Evolutionary conservation across 2,329 filamentous ascomycete genomes (phyloP), one percentile per base, ranked within the genome.

Genomic region (Aspergillus cejpii): DNA sequence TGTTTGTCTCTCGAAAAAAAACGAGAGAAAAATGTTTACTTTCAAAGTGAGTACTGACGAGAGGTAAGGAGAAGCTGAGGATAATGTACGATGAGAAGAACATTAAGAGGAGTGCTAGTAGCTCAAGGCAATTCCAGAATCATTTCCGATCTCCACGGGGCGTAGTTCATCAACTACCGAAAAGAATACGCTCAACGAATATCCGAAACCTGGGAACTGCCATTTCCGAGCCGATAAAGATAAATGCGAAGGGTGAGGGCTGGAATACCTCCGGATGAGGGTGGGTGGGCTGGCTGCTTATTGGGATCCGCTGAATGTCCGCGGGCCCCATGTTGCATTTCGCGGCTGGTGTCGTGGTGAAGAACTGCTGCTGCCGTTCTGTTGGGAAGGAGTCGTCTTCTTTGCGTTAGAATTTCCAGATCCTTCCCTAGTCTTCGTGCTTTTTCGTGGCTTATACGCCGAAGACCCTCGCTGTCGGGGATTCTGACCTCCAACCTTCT

Each of bases 371-470:
- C 52, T 52, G 33, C 53, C 53, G 37, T 33, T 41, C 27, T 61
- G 54, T 31, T 56, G 54, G 23, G 58, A 53, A 29, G 55, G 40
- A 23, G 52, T 42, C 39, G 54, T 38, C 37, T 62, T 66, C 51
- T 66, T 67, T 17, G 45, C 39, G 27, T 47, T 54, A 27, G 49
- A 53, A 41, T 44, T 48, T 15, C 50, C 53, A 24, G 56, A 26
- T 11, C 50, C 50, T 39, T 68, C 64, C 43, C 63, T 58, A 28
- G 58, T 47, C 34, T 63, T 68, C 6, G 53, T 50, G 37, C 53
- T 56, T 46, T 60, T 66, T 37, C 61, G 58, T 50, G 55, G 44
- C 21, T 61, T 65, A 48, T 58, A 54, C 26, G 49, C 60, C 34
- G 57, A 54, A 12, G 53, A 42, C 21, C 55, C 55, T 27, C 60